phyloP scores from a whole-genome alignment of 2,329 filamentous ascomycete genomes.

The Leptosphaerulina australis region DNA sequence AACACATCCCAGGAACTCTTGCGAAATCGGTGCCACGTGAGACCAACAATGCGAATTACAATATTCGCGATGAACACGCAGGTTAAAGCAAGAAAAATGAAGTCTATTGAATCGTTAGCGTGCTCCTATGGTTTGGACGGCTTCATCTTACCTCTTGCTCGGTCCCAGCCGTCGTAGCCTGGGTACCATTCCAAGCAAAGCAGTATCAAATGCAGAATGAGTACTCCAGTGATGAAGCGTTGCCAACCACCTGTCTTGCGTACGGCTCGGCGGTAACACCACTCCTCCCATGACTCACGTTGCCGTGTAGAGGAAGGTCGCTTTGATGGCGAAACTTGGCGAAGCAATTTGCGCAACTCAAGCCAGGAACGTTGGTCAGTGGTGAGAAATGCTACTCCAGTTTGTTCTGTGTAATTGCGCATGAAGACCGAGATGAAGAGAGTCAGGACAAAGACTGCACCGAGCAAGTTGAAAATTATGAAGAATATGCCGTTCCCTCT shows the following conservation, averaged over 20 bases:
- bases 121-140: neutral
- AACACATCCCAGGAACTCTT: conserved; percentile 96
- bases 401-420: conserved; percentile 99
- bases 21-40: conserved; percentile 90
- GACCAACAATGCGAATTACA: conserved; percentile 79
- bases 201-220: conserved; percentile 82
- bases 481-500: conserved; percentile 94
- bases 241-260: conserved; percentile 96
- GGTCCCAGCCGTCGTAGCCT: conserved; percentile 73
- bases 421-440: conserved; percentile 99
- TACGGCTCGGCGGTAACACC: conserved; percentile 93
- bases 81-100: conserved; percentile 80
- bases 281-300: conserved; percentile 77
- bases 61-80: conserved; percentile 84
- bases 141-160: conserved; percentile 60
- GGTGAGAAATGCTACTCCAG: conserved; percentile 93
- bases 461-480: conserved; percentile 92
- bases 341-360: conserved; percentile 86
- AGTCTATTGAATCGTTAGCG: conserved; percentile 56
- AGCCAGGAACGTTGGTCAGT: conserved; percentile 97
- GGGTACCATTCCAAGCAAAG: conserved; percentile 85
- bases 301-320: conserved; percentile 80
- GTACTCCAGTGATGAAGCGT: conserved; percentile 74
- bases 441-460: conserved; percentile 94
- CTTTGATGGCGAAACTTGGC: conserved; percentile 94